Percentiles rank a stretch among this genome's conserved stretches.
phyloP scores from a whole-genome alignment of 208 protist genomes.

The Leishmania major region DNA sequence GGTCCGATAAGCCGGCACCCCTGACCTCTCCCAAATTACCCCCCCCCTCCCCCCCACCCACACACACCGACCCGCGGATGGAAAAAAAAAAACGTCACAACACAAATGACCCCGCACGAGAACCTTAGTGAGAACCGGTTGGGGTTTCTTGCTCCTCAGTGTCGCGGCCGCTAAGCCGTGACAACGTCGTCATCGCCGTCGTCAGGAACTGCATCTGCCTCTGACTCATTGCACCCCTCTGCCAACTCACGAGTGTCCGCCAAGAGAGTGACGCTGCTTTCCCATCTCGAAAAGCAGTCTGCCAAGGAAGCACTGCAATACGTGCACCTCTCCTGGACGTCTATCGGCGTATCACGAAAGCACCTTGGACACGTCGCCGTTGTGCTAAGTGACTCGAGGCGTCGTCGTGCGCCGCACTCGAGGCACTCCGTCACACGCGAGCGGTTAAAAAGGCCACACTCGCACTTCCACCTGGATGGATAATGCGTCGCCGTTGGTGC shows the following conservation, averaged over 20 bases:
- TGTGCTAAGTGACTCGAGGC: conserved; percentile 39
- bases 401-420: conserved; percentile 63
- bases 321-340: conserved; percentile 56
- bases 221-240: not conserved
- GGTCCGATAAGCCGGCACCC: not conserved
- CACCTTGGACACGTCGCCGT: conserved; percentile 56
- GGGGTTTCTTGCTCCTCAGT: too few species aligned
- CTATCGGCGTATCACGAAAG: conserved; percentile 53
- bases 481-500: conserved; percentile 34
- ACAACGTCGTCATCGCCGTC: not conserved
- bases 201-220: not conserved
- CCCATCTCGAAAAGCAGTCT: conserved; percentile 5
- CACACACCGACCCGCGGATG: too few species aligned
- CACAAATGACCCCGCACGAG: not conserved
- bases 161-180: not conserved
- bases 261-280: conserved; percentile 1
- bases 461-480: conserved; percentile 68
- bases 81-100: not conserved
- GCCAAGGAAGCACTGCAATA: conserved; percentile 46
- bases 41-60: not conserved
- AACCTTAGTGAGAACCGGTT: not conserved
- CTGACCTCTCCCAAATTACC: not conserved
- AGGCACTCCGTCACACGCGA: conserved; percentile 31
- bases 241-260: not conserved
- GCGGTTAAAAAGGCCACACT: conserved; percentile 56